phyloP scores from a whole-genome alignment of 176 grass and related monocot genomes.

The Saccharum spontaneum region DNA sequence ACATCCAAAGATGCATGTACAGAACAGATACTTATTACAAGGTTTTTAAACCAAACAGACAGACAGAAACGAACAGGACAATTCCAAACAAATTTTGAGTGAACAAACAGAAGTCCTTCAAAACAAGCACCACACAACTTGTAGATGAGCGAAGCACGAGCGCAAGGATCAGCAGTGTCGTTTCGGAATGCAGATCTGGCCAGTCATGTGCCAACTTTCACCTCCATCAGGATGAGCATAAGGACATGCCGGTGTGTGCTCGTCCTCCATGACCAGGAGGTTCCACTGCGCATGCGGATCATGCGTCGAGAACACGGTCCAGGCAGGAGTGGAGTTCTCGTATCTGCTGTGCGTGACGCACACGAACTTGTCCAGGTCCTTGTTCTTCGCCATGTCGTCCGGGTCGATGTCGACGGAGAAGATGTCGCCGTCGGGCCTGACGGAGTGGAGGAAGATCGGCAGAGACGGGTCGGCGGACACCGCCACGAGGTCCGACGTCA shows the following conservation, averaged over 20 bases:
- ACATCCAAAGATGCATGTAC: too few species aligned
- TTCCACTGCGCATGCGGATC: conserved; percentile 9
- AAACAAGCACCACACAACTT: too few species aligned
- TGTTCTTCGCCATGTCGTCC: not conserved
- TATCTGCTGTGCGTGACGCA: not conserved
- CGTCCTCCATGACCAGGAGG: not conserved
- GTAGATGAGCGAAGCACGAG: too few species aligned
- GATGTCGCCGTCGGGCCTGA: not conserved
- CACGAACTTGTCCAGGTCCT: not conserved
- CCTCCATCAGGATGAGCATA: not conserved
- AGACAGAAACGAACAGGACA: too few species aligned
- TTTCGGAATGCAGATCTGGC: not conserved
- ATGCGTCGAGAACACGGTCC: not conserved
- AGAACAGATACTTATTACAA: too few species aligned
- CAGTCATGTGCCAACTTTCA: conserved; percentile 6
- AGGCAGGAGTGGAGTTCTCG: not conserved
- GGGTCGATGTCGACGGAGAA: not conserved
- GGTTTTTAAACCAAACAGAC: too few species aligned
- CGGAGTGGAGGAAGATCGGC: not conserved
- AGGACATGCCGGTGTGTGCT: not conserved
- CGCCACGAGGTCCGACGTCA: not conserved
- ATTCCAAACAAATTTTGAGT: too few species aligned
- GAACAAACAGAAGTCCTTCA: too few species aligned
- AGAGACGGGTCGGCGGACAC: not conserved
- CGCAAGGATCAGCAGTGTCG: not conserved